Percentiles rank a stretch among this genome's conserved stretches.
Conservation (phyloP, 306 rosid species). For the Sicyos baderoa region DNA sequence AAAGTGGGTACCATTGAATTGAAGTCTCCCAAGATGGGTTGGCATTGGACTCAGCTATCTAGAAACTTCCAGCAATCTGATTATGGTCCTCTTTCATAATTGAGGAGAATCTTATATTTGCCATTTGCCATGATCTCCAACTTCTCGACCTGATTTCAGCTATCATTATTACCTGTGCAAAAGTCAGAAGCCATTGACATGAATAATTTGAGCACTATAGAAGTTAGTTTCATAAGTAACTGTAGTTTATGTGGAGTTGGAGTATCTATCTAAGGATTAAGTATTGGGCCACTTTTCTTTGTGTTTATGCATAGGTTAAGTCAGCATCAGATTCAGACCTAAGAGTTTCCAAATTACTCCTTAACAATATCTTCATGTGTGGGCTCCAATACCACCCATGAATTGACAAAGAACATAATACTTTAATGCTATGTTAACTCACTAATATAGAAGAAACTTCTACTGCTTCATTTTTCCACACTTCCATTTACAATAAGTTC, state of each 20-base stretch:
- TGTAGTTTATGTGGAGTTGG: not conserved
- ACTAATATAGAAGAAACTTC: not conserved
- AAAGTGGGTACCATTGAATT: constrained; percentile 13
- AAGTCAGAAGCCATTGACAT: not conserved
- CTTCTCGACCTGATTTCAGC: constrained; percentile 9
- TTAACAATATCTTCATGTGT: not conserved
- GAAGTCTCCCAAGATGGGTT: not conserved
- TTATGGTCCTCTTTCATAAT: not conserved
- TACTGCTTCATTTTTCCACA: no score
- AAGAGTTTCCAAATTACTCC: not conserved
- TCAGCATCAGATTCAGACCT: not conserved
- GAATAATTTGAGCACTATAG: not conserved
- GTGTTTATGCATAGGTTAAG: not conserved
- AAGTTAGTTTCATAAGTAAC: not conserved
- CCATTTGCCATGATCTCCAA: not conserved
- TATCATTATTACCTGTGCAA: not conserved
- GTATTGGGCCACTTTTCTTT: not conserved
- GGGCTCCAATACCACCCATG: not conserved
- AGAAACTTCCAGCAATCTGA: constrained; percentile 13
- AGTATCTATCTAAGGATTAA: no score
- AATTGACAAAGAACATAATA: not conserved
- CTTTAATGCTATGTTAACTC: not conserved
- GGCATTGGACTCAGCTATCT: constrained; percentile 3
- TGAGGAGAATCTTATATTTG: constrained; percentile 8
- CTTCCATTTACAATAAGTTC: not conserved